These are phyloP conservation scores for Linaria vulgaris DNA, from an alignment of 257 asterid species.

Conservation along the genomic window DNA sequence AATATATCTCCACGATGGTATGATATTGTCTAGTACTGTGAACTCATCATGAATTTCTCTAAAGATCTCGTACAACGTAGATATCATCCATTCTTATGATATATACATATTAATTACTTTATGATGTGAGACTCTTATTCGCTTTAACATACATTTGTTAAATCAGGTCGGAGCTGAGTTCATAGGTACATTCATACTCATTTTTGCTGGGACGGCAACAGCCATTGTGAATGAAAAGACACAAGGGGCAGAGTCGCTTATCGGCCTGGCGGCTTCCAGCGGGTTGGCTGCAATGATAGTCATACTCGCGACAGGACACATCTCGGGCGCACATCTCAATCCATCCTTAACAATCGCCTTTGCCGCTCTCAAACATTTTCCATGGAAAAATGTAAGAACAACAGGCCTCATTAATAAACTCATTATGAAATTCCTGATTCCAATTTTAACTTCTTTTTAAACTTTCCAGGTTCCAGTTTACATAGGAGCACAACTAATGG, in stretches of 20 bases:
- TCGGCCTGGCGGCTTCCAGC: constrained; percentile 65
- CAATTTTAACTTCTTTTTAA: background rate
- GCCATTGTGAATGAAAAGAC: constrained; percentile 79
- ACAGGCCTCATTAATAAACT: too few species aligned
- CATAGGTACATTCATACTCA: constrained; percentile 71
- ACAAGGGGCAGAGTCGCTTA: constrained; percentile 64
- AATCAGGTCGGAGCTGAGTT: constrained; percentile 91
- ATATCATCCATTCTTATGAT: too few species aligned
- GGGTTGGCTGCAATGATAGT: constrained; percentile 94
- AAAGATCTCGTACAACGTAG: too few species aligned
- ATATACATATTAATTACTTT: too few species aligned
- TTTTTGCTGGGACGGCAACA: constrained; percentile 70
- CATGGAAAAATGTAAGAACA: constrained; percentile 64
- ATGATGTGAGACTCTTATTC: too few species aligned
- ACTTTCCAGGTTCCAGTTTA: constrained; percentile 64
- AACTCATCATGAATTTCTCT: too few species aligned
- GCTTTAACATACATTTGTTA: too few species aligned
- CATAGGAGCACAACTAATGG: constrained; percentile 72
- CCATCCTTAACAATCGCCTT: constrained; percentile 87
- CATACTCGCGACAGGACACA: constrained; percentile 89
- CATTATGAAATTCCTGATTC: background rate
- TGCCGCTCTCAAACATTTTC: constrained; percentile 83
- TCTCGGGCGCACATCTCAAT: constrained; percentile 94
- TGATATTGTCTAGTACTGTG: too few species aligned
- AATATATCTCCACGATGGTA: too few species aligned